Evolutionary conservation across 306 rosid species (phyloP).

Genomic region (Purshia tridentata): DNA sequence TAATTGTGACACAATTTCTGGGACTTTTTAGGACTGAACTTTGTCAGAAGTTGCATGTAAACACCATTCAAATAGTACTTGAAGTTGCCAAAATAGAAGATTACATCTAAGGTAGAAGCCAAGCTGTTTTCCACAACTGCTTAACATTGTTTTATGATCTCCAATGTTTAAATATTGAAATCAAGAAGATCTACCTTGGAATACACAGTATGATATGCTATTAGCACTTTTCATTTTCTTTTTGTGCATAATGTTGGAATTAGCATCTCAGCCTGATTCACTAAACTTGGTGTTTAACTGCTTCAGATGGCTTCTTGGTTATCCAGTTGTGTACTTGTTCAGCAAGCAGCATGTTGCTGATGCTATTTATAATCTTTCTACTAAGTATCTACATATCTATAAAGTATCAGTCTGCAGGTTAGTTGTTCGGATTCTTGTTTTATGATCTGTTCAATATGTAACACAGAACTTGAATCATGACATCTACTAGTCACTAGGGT

Average conservation of each 20-base stretch:
- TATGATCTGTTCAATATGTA: neutral
- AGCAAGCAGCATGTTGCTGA: constrained; percentile 65
- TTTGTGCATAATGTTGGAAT: neutral
- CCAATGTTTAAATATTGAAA: neutral
- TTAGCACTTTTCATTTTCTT: neutral
- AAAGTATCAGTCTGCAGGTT: constrained; percentile 73
- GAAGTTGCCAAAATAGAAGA: neutral
- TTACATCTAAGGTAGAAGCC: neutral
- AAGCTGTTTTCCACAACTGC: neutral
- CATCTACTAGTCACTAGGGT: neutral
- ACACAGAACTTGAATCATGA: neutral
- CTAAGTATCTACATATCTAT: constrained; percentile 73
- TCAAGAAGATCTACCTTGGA: neutral
- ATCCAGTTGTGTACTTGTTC: constrained; percentile 75
- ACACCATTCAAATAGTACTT: neutral
- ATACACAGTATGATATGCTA: neutral
- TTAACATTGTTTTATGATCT: neutral
- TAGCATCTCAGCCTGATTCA: neutral
- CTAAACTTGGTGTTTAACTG: constrained; percentile 29
- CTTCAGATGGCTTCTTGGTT: constrained; percentile 93
- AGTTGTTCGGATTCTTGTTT: constrained; percentile 22
- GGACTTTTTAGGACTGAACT: neutral
- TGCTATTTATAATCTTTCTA: constrained; percentile 70
- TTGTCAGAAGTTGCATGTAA: neutral
- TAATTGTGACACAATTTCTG: neutral